Percentiles rank a stretch among this genome's conserved stretches.
Evolutionary conservation across 768 basidiomycete genomes (phyloP).

Genomic region (Podaxis pistillaris): DNA sequence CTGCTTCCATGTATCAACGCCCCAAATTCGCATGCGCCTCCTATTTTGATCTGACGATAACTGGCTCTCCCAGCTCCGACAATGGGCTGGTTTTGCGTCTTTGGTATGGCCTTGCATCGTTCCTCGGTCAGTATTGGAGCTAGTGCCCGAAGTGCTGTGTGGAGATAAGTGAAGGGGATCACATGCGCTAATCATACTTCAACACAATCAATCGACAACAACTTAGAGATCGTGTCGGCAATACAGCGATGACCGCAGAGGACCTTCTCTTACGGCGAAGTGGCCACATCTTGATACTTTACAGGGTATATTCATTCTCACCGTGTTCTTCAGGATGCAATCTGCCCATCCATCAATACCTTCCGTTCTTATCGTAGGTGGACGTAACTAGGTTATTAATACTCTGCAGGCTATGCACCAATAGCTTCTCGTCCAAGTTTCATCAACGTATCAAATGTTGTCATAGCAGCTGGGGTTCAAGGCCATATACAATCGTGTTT

Average conservation of each 20-base stretch:
- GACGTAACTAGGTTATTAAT: constrained; percentile 7
- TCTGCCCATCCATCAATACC: constrained; percentile 8
- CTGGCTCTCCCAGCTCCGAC: neutral
- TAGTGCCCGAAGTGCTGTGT: neutral
- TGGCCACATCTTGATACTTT: neutral
- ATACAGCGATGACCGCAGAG: constrained; percentile 6
- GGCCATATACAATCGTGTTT: neutral
- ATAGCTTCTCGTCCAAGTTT: constrained; percentile 13
- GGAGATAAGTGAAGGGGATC: neutral
- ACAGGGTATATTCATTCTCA: constrained; percentile 6
- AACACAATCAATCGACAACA: constrained; percentile 12
- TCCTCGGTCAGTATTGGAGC: neutral
- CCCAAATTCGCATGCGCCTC: neutral
- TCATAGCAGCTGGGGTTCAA: constrained; percentile 13
- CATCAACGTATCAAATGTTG: constrained; percentile 15
- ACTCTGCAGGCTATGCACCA: constrained; percentile 13
- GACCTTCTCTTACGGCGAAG: neutral
- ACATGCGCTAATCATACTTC: neutral
- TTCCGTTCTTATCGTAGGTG: constrained; percentile 13
- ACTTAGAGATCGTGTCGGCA: constrained; percentile 1
- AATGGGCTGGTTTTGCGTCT: neutral
- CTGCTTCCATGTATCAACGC: neutral
- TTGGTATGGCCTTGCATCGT: neutral
- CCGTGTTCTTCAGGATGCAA: constrained; percentile 8
- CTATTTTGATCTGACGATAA: neutral